phyloP scores from a whole-genome alignment of 2,329 filamentous ascomycete genomes.

The Trichophyton benhamiae region DNA sequence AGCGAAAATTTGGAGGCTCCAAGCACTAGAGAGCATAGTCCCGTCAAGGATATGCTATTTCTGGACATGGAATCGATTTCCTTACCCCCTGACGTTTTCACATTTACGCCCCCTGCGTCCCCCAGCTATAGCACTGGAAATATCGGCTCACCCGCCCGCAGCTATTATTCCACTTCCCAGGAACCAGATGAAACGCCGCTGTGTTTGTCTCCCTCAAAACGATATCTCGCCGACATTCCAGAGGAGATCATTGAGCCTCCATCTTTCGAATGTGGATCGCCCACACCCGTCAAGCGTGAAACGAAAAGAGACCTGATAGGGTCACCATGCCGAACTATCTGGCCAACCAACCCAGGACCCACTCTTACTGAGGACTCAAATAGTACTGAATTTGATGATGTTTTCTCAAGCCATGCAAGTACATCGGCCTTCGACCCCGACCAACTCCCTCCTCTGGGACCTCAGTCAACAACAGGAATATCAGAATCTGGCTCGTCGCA shows the following conservation, averaged over 20 bases:
- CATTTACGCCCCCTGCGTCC: slow-evolving; percentile 37
- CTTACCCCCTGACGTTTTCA: slow-evolving; percentile 31
- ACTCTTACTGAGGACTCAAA: slow-evolving; percentile 25
- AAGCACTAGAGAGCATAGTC: slow-evolving; percentile 27
- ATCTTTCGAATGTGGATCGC: slow-evolving; percentile 14
- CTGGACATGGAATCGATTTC: slow-evolving; percentile 23
- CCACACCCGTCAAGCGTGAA: slow-evolving; percentile 11
- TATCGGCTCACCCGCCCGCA: slow-evolving; percentile 25
- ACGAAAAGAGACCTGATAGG: neutral
- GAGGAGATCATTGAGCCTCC: slow-evolving; percentile 22
- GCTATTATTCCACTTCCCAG: slow-evolving; percentile 28
- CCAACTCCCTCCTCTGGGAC: slow-evolving; percentile 22
- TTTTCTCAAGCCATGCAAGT: slow-evolving; percentile 28
- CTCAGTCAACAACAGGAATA: slow-evolving; percentile 22
- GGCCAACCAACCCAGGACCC: slow-evolving; percentile 27
- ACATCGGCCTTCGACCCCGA: slow-evolving; percentile 20
- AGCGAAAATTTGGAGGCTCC: slow-evolving; percentile 30
- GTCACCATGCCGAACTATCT: slow-evolving; percentile 23
- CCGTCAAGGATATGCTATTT: slow-evolving; percentile 22
- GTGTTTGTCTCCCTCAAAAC: slow-evolving; percentile 25
- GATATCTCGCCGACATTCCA: slow-evolving; percentile 20
- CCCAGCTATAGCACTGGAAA: slow-evolving; percentile 31
- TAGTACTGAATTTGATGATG: slow-evolving; percentile 27
- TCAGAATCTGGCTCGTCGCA: slow-evolving; percentile 25
- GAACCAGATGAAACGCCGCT: slow-evolving; percentile 28